A percentile compares a stretch with the other conserved stretches of the same genome.
Conservation (phyloP, 1,284 basidiomycete species). For the Gymnopus androsaceus region DNA sequence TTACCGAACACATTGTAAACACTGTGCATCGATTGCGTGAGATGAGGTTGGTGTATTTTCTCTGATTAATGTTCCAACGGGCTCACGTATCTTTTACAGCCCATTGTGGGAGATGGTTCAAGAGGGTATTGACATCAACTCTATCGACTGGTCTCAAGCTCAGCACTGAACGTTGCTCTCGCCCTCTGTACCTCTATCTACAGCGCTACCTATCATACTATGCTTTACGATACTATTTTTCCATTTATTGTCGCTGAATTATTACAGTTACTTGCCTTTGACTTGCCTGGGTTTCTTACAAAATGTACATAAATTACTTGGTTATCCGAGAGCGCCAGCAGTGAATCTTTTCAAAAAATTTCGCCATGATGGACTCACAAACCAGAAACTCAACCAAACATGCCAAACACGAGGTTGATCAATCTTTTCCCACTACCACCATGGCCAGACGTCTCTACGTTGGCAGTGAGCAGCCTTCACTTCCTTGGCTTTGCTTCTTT, state of each 20-base stretch:
- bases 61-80: constrained; percentile 16
- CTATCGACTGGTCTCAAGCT: constrained; percentile 87
- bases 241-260: too few species aligned
- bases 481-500: constrained; percentile 13
- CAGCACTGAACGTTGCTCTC: constrained; percentile 45
- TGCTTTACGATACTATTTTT: too few species aligned
- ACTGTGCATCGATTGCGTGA: constrained; percentile 68
- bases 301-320: too few species aligned
- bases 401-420: constrained; percentile 12
- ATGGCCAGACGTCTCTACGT: constrained; percentile 85
- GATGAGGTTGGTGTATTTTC: constrained; percentile 49
- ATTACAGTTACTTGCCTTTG: too few species aligned
- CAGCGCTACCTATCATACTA: too few species aligned
- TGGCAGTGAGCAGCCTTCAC: constrained; percentile 58
- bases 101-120: constrained; percentile 99
- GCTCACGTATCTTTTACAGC: constrained; percentile 40
- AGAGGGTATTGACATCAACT: constrained; percentile 93
- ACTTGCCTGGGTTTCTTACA: too few species aligned
- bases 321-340: too few species aligned
- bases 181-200: background rate
- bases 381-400: background rate
- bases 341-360: too few species aligned
- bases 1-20: constrained; percentile 84
- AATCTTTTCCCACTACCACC: constrained; percentile 44
- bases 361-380: background rate